phyloP scores from a whole-genome alignment of 1,284 basidiomycete genomes.

The Lignosus rhinocerotis region DNA sequence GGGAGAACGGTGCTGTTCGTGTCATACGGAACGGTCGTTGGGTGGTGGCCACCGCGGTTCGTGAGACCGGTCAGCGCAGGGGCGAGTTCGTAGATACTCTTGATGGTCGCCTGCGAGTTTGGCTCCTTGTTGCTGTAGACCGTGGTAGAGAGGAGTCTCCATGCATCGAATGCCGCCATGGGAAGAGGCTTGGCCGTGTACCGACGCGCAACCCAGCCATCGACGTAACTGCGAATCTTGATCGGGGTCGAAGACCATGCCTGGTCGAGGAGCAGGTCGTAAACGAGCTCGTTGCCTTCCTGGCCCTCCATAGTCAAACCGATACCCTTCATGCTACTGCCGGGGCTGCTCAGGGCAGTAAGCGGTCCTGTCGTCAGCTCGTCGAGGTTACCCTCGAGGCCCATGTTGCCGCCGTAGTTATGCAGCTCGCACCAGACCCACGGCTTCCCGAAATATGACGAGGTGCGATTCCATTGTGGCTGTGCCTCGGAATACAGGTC shows the following conservation, averaged over 20 bases:
- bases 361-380: constrained; percentile 37
- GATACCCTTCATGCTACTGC: constrained; percentile 40
- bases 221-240: constrained; percentile 34
- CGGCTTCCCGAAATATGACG: constrained; percentile 42
- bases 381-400: constrained; percentile 42
- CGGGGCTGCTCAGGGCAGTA: constrained; percentile 32
- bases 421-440: constrained; percentile 50
- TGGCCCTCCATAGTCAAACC: constrained; percentile 45
- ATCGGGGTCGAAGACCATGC: constrained; percentile 40
- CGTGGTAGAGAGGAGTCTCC: constrained; percentile 39
- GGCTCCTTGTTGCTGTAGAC: constrained; percentile 42
- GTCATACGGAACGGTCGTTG: constrained; percentile 41
- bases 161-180: constrained; percentile 34
- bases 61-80: constrained; percentile 37
- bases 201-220: constrained; percentile 39
- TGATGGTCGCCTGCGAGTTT: constrained; percentile 39
- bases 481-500: constrained; percentile 43
- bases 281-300: constrained; percentile 47
- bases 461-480: constrained; percentile 44
- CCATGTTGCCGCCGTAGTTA: constrained; percentile 45
- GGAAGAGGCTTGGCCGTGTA: constrained; percentile 35
- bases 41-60: constrained; percentile 35
- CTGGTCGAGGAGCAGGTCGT: constrained; percentile 44
- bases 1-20: constrained; percentile 39
- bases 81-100: constrained; percentile 42